Evolutionary conservation across 2,329 filamentous ascomycete species (phyloP).

Genomic region (Parasarocladium wereldwijsianum): DNA sequence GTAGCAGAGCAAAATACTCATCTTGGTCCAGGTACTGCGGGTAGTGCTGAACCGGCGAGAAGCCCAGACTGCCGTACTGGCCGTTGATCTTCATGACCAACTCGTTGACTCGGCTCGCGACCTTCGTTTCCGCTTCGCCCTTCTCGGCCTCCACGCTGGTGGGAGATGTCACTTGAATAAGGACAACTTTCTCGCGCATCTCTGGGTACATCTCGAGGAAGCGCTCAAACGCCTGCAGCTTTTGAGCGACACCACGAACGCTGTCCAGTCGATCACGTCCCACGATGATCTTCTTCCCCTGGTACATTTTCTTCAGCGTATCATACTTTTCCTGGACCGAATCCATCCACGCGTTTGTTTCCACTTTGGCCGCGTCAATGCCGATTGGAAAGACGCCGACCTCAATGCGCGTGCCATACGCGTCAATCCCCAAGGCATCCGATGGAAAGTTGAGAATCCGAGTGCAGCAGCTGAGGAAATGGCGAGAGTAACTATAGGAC

Average conservation of each 20-base stretch:
- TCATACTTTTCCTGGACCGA: conserved; percentile 57
- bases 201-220: conserved; percentile 85
- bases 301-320: conserved; percentile 61
- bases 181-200: conserved; percentile 81
- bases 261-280: conserved; percentile 89
- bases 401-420: conserved; percentile 76
- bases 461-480: conserved; percentile 90
- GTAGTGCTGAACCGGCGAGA: conserved; percentile 86
- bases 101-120: conserved; percentile 79
- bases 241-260: conserved; percentile 87
- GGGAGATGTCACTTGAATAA: conserved; percentile 90
- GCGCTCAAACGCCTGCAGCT: conserved; percentile 83
- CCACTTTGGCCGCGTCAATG: conserved; percentile 73
- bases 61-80: conserved; percentile 72
- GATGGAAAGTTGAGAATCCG: conserved; percentile 83
- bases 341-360: conserved; percentile 57
- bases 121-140: conserved; percentile 64
- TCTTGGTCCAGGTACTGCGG: conserved; percentile 80
- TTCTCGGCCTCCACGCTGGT: conserved; percentile 66
- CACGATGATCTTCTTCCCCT: conserved; percentile 89
- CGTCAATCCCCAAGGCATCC: conserved; percentile 71
- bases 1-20: conserved; percentile 89
- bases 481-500: conserved; percentile 85
- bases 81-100: conserved; percentile 88
- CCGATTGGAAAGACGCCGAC: conserved; percentile 92